Base-by-base conservation (phyloP, 1,284 basidiomycete species). In the Sphaerobolus stellatus region DNA sequence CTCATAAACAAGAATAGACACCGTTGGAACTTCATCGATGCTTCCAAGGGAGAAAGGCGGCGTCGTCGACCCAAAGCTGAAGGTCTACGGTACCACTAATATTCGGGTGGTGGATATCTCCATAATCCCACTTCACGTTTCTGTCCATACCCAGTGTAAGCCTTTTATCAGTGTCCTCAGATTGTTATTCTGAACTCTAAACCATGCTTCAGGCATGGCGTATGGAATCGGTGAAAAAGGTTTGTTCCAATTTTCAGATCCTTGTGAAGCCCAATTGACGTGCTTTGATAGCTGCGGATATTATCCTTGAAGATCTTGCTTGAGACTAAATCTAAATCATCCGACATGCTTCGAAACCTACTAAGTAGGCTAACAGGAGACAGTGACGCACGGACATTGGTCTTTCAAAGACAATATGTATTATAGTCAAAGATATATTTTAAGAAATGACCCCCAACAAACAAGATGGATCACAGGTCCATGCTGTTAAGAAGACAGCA, bases 21-120 rank as follows among this genome's bases (percentile, higher is more conserved):
- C 62, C n/a, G 55, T 62, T 31, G 67, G 66, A 27, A 69, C 69
- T 4, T 61, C 64, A 4, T 57, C 66, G 5, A 66, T 69, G 63
- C 59, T 62, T 4, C 62, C 66, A 8, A 50, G 58, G 30, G 55
- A 60, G 9, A 54, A 60, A 25, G 64, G 63, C 8, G 75, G 77
- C 56, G 75, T 78, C 28, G 75, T 77, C 38, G 59, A 72, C 53
- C 68, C 73, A 5, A 63, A 72, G 53, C 65, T 79, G 14, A 73
- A 63, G 55, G 68, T 71, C 11, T 81, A 81, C 61, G 78, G 79
- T 48, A 81, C 79, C 1, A 59, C 64, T 4, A 82, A 82, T 62
- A 67, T 82, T 13, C 74, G 80, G 5, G 77, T 83, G 22, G 78
- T 77, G 2, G 80, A 81, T 62, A 68, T 76, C 1, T 76, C 73